Percentiles rank a stretch among this genome's conserved stretches.
phyloP scores from a whole-genome alignment of 805 yeast genomes.

The Candida sithepensis region DNA sequence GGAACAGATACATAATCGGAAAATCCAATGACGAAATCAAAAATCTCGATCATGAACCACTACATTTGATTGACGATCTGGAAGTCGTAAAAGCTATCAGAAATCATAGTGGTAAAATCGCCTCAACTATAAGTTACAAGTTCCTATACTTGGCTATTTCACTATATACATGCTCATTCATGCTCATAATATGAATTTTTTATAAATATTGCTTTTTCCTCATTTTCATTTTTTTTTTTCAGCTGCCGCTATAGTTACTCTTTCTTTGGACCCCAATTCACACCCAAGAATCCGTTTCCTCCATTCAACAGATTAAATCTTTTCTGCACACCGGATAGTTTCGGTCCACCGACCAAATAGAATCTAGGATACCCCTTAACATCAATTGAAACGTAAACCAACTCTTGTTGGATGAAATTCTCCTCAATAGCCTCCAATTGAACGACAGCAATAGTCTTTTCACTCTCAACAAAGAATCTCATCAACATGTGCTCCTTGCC shows the following conservation, averaged over 20 bases:
- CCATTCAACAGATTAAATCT: constrained; percentile 39
- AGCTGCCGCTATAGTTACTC: constrained; percentile 25
- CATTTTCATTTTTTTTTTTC: background rate
- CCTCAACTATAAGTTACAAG: constrained; percentile 7
- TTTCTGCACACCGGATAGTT: constrained; percentile 39
- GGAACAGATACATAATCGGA: constrained; percentile 23
- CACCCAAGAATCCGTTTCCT: constrained; percentile 65
- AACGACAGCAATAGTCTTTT: constrained; percentile 60
- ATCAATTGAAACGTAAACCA: constrained; percentile 71
- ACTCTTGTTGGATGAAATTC: constrained; percentile 61
- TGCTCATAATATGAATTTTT: background rate
- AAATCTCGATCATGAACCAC: constrained; percentile 11
- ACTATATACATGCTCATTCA: background rate
- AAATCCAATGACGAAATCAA: constrained; percentile 9
- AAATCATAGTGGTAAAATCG: background rate
- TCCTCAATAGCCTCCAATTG: constrained; percentile 77
- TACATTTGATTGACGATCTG: constrained; percentile 11
- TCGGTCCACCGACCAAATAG: constrained; percentile 63
- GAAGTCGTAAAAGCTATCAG: background rate
- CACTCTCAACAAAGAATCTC: constrained; percentile 75
- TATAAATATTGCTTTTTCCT: background rate
- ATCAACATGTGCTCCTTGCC: constrained; percentile 79
- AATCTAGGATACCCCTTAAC: constrained; percentile 66
- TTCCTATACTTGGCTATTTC: constrained; percentile 4
- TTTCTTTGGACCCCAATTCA: constrained; percentile 81